phyloP scores from a whole-genome alignment of 164 flowering plant genomes.

The Magnolia changhungtana region DNA sequence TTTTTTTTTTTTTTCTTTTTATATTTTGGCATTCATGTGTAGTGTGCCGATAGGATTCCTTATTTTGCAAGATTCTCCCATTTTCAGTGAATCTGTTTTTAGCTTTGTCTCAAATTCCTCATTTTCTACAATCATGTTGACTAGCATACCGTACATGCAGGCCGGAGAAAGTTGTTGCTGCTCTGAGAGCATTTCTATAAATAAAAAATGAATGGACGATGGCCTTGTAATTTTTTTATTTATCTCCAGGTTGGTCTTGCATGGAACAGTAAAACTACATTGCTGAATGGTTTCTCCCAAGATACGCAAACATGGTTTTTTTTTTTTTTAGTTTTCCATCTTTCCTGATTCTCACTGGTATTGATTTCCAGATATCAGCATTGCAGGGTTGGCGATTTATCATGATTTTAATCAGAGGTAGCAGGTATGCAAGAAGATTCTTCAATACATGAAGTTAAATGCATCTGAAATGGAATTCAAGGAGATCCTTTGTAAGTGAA shows the following conservation, averaged over 20 bases:
- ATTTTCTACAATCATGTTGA: background rate
- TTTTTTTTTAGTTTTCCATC: background rate
- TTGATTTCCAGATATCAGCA: background rate
- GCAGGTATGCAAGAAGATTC: background rate
- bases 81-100: slow-evolving; percentile 2
- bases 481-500: background rate
- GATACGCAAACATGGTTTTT: background rate
- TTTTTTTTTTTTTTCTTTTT: background rate
- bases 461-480: background rate
- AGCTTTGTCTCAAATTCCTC: background rate
- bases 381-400: background rate
- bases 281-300: background rate
- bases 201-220: background rate
- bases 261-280: background rate
- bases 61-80: background rate
- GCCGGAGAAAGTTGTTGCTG: slow-evolving; percentile 96
- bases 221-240: background rate
- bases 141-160: slow-evolving; percentile 30
- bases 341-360: background rate
- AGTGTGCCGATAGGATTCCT: background rate
- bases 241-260: background rate
- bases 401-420: background rate
- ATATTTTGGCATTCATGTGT: background rate
- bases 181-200: slow-evolving; percentile 57
- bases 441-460: background rate